Evolutionary conservation across 805 yeast species (phyloP).

Genomic region (Tetrapisispora namnaoensis): DNA sequence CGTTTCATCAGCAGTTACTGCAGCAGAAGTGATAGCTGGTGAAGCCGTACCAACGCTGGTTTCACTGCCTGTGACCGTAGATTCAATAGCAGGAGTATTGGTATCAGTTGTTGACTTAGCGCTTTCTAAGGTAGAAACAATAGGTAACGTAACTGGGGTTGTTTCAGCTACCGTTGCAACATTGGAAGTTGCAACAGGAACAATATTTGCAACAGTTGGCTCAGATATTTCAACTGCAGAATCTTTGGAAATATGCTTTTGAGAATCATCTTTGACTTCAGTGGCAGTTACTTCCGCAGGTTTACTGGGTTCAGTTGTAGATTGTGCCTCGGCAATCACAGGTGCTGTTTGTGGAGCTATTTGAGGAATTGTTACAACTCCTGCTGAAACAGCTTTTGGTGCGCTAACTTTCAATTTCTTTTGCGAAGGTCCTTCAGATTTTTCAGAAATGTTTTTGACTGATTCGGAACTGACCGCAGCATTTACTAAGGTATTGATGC

Average conservation of each 20-base stretch:
- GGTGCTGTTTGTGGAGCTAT: background rate
- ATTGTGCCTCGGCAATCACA: background rate
- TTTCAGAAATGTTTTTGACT: background rate
- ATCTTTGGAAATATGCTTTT: too few species aligned
- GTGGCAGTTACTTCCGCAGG: background rate
- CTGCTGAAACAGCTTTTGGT: background rate
- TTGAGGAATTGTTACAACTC: background rate
- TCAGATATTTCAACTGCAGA: too few species aligned
- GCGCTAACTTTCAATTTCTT: background rate
- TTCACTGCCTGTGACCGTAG: background rate
- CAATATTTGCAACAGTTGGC: too few species aligned
- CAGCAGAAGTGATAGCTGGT: background rate
- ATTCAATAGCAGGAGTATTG: background rate
- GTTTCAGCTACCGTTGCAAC: background rate
- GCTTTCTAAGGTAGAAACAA: background rate
- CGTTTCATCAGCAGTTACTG: background rate
- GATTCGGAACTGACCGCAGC: constrained; percentile 14
- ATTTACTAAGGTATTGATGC: constrained; percentile 23
- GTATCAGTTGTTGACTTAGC: background rate
- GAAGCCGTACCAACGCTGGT: background rate
- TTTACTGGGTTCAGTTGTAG: background rate
- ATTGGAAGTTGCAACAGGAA: too few species aligned
- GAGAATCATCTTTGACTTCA: background rate
- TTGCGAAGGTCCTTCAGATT: background rate
- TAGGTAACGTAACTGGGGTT: background rate